Evolutionary conservation across 2,329 filamentous ascomycete genomes (phyloP).

Genomic region (Talaromyces atroroseus): DNA sequence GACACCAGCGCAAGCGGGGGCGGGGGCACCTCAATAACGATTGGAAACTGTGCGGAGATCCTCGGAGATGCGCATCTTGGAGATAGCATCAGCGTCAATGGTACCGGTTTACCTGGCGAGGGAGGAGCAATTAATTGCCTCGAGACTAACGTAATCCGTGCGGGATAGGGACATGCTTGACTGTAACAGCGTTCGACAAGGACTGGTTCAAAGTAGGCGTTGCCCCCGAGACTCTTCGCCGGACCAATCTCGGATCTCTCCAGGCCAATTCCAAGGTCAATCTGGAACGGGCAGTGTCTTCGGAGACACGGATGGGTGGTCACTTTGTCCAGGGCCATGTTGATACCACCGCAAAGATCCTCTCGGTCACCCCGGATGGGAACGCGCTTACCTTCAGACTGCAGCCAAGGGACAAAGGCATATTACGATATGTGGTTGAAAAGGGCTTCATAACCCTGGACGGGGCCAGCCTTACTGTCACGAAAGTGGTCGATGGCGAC

Average conservation of each 20-base stretch:
- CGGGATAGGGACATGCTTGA: constrained; percentile 70
- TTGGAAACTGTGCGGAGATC: constrained; percentile 68
- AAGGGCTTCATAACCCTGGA: constrained; percentile 95
- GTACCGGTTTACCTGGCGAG: constrained; percentile 33
- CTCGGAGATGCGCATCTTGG: constrained; percentile 78
- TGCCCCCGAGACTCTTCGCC: constrained; percentile 88
- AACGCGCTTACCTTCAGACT: constrained; percentile 87
- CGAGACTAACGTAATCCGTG: not conserved
- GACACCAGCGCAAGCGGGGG: constrained; percentile 65
- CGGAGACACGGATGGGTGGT: constrained; percentile 90
- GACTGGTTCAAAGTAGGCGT: constrained; percentile 82
- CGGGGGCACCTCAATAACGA: constrained; percentile 85
- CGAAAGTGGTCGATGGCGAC: constrained; percentile 70
- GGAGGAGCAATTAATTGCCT: constrained; percentile 6
- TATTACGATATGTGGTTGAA: constrained; percentile 85
- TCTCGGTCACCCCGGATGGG: constrained; percentile 69
- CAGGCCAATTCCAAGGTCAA: constrained; percentile 67
- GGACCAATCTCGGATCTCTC: constrained; percentile 86
- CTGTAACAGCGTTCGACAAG: constrained; percentile 67
- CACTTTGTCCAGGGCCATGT: constrained; percentile 98
- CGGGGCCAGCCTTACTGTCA: constrained; percentile 89
- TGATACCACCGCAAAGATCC: constrained; percentile 76
- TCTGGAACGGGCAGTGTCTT: constrained; percentile 86
- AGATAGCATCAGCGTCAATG: constrained; percentile 93
- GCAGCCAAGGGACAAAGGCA: constrained; percentile 59